phyloP scores from a whole-genome alignment of 129 eudicot species.

The Deinandra increscens region DNA sequence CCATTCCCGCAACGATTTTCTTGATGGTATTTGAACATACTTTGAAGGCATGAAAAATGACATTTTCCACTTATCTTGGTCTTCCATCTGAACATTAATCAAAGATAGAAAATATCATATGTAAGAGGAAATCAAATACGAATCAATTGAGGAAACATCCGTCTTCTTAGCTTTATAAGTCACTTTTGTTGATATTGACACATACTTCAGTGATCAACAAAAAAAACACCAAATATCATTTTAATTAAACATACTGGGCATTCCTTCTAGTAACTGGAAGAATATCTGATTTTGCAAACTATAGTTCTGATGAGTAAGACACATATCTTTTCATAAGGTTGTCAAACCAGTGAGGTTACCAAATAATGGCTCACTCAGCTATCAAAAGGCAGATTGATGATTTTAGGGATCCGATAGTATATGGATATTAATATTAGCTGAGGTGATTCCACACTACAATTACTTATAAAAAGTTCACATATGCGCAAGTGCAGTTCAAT shows the following conservation, averaged over 20 bases:
- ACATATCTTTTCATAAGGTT: neutral
- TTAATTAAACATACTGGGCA: neutral
- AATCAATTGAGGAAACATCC: slow-evolving; percentile 7
- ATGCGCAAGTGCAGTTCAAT: neutral
- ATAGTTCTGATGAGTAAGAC: neutral
- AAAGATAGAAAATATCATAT: slow-evolving; percentile 11
- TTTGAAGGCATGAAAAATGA: slow-evolving; percentile 95
- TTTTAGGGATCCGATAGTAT: neutral
- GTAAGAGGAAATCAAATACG: neutral
- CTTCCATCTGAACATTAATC: slow-evolving; percentile 46
- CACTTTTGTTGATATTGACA: slow-evolving; percentile 2
- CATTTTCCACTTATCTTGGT: slow-evolving; percentile 82
- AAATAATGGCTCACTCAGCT: neutral
- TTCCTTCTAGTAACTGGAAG: neutral
- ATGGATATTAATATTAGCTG: neutral
- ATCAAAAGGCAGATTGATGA: neutral
- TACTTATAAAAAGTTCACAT: neutral
- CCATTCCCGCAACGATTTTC: slow-evolving; percentile 96
- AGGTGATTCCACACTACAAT: neutral
- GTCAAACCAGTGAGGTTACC: neutral
- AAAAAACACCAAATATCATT: no score
- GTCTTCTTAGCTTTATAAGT: slow-evolving; percentile 1
- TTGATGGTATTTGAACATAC: slow-evolving; percentile 94
- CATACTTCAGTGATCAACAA: no score
- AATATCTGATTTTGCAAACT: neutral